Evolutionary conservation across 495 filamentous ascomycete species (phyloP).

Genomic region (Clohesyomyces aquaticus): DNA sequence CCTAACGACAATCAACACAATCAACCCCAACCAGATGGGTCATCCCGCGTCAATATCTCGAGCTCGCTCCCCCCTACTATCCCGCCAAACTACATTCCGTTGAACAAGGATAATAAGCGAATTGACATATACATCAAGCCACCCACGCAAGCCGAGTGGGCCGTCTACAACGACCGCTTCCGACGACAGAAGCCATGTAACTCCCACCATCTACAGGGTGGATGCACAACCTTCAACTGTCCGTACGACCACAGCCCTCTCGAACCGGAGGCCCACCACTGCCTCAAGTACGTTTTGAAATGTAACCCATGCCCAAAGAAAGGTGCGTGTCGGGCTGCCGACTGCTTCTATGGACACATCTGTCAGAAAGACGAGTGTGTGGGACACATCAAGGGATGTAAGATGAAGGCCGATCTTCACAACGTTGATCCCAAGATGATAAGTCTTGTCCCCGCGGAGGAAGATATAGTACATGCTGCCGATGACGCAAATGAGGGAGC

Average conservation of each 20-base stretch:
- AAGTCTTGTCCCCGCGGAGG: conserved; percentile 18
- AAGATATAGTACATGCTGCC: neutral
- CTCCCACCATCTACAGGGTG: conserved; percentile 32
- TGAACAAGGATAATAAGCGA: conserved; percentile 40
- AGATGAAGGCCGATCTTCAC: conserved; percentile 25
- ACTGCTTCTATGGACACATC: conserved; percentile 40
- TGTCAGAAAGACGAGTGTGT: conserved; percentile 41
- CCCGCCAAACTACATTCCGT: conserved; percentile 35
- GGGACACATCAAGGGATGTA: conserved; percentile 22
- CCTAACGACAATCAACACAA: neutral
- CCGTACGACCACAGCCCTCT: conserved; percentile 38
- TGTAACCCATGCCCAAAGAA: conserved; percentile 34
- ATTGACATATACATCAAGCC: conserved; percentile 36
- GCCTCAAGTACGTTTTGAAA: conserved; percentile 34
- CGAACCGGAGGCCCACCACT: conserved; percentile 25
- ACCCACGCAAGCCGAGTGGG: conserved; percentile 25
- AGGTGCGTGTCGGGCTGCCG: conserved; percentile 33
- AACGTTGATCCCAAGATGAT: conserved; percentile 20
- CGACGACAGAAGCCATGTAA: conserved; percentile 42
- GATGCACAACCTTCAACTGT: conserved; percentile 35
- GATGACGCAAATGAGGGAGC: neutral
- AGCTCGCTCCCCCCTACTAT: conserved; percentile 14
- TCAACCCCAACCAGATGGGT: neutral
- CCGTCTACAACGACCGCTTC: conserved; percentile 34
- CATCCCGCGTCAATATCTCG: conserved; percentile 14